Evolutionary conservation across 352 stramenopile species (phyloP).

Genomic region (Phytopythium litorale): DNA sequence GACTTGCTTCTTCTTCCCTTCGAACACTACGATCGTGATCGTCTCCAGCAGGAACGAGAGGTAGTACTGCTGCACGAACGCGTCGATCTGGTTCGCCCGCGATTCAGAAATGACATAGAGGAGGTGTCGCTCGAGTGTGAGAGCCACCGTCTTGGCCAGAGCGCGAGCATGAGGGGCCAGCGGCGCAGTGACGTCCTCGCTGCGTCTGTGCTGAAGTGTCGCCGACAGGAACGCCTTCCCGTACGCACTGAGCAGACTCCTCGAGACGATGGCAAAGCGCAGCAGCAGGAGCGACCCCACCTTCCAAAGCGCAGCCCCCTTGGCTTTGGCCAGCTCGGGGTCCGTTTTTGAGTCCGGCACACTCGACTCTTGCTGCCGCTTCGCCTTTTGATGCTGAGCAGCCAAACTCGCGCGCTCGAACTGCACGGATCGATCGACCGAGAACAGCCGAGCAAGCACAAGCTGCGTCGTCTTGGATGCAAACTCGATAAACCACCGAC

Average conservation of each 20-base stretch:
- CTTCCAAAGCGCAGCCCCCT: constrained; percentile 61
- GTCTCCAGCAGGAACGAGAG: constrained; percentile 79
- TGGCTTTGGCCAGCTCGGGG: constrained; percentile 2
- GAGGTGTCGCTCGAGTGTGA: constrained; percentile 47
- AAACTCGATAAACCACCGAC: constrained; percentile 79
- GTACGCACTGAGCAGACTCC: constrained; percentile 57
- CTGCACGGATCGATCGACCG: constrained; percentile 65
- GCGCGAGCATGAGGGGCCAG: constrained; percentile 56
- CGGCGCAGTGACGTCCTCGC: constrained; percentile 50
- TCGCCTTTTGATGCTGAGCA: constrained; percentile 38
- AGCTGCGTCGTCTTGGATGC: constrained; percentile 45
- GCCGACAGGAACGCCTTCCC: constrained; percentile 64
- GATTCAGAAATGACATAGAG: constrained; percentile 40
- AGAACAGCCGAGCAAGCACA: constrained; percentile 62
- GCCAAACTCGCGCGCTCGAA: constrained; percentile 69
- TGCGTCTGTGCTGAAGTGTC: constrained; percentile 59
- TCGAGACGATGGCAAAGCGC: constrained; percentile 71
- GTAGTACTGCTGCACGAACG: constrained; percentile 74
- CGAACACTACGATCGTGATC: constrained; percentile 65
- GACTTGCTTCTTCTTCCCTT: constrained; percentile 70
- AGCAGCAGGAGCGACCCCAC: constrained; percentile 73
- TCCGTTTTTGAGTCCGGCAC: constrained; percentile 4
- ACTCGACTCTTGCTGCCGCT: constrained; percentile 2
- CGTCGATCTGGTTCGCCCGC: constrained; percentile 40
- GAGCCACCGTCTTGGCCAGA: constrained; percentile 36